Conservation (phyloP, 2,329 filamentous ascomycete genomes). For the Paraphoma sp. region DNA sequence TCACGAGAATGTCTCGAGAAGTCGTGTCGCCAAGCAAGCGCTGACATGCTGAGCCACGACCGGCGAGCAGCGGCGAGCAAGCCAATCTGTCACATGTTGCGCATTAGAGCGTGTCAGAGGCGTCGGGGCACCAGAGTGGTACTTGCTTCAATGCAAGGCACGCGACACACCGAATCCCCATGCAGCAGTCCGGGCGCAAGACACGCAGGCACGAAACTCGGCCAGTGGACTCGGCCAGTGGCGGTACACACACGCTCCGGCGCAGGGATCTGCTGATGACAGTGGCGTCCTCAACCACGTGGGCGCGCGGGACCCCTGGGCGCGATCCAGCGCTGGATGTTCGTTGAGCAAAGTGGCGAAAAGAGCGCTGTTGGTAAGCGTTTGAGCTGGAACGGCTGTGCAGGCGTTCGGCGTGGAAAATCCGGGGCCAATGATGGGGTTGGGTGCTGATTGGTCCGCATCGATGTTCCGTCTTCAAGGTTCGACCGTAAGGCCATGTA, state of each 20-base stretch:
- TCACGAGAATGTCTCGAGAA: not conserved
- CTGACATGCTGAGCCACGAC: not conserved
- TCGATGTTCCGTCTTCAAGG: not conserved
- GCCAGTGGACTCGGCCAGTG: constrained; percentile 10
- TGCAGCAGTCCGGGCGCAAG: constrained; percentile 7
- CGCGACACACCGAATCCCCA: constrained; percentile 2
- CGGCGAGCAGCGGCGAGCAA: not conserved
- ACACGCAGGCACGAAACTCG: constrained; percentile 8
- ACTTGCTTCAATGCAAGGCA: constrained; percentile 1
- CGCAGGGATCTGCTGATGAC: constrained; percentile 3
- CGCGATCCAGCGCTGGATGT: not conserved
- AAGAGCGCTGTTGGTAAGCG: not conserved
- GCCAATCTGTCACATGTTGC: not conserved
- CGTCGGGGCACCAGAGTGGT: not conserved
- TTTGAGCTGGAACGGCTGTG: not conserved
- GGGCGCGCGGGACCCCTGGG: not conserved
- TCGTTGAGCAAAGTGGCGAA: not conserved
- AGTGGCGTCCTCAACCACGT: constrained; percentile 4
- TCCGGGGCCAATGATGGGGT: not conserved
- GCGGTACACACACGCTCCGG: constrained; percentile 1
- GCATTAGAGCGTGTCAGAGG: not conserved
- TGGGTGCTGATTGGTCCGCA: not conserved
- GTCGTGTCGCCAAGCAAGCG: not conserved
- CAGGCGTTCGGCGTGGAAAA: not conserved
- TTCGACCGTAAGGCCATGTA: not conserved